phyloP scores from a whole-genome alignment of 2,329 filamentous ascomycete genomes.

The Diplocarpon rosae region DNA sequence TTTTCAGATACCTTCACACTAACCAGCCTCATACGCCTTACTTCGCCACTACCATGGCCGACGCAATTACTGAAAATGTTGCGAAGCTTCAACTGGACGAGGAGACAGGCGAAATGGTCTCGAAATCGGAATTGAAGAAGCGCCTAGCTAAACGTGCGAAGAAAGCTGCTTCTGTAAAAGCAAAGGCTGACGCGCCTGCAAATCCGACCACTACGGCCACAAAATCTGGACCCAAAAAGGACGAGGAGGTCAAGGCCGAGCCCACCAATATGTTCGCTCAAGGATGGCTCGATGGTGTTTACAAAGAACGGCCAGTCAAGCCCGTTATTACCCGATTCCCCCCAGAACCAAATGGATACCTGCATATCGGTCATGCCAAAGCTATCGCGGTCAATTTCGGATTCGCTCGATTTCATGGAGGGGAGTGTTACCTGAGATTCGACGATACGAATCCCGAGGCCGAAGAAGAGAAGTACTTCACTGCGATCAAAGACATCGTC shows the following conservation, averaged over 20 bases:
- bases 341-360: slow-evolving; percentile 83
- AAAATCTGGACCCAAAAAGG: slow-evolving; percentile 19
- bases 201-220: slow-evolving; percentile 15
- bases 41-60: slow-evolving; percentile 33
- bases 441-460: slow-evolving; percentile 95
- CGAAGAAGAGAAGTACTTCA: slow-evolving; percentile 83
- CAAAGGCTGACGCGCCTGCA: slow-evolving; percentile 34
- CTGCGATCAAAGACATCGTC: slow-evolving; percentile 80
- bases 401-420: slow-evolving; percentile 76
- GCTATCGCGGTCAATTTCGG: slow-evolving; percentile 96
- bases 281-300: slow-evolving; percentile 64
- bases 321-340: slow-evolving; percentile 63
- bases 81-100: slow-evolving; percentile 52
- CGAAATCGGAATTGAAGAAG: slow-evolving; percentile 54
- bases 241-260: slow-evolving; percentile 28
- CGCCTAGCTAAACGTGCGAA: slow-evolving; percentile 46
- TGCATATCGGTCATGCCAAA: slow-evolving; percentile 91
- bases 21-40: neutral
- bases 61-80: slow-evolving; percentile 33
- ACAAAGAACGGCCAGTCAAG: slow-evolving; percentile 52
- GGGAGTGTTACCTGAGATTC: slow-evolving; percentile 63
- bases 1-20: neutral
- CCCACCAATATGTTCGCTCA: slow-evolving; percentile 58
- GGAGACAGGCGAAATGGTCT: slow-evolving; percentile 55
- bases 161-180: slow-evolving; percentile 42